These are phyloP conservation scores for Alloteropsis semialata DNA, from an alignment of 176 grass and related monocot genomes.

Conservation along the genomic window DNA sequence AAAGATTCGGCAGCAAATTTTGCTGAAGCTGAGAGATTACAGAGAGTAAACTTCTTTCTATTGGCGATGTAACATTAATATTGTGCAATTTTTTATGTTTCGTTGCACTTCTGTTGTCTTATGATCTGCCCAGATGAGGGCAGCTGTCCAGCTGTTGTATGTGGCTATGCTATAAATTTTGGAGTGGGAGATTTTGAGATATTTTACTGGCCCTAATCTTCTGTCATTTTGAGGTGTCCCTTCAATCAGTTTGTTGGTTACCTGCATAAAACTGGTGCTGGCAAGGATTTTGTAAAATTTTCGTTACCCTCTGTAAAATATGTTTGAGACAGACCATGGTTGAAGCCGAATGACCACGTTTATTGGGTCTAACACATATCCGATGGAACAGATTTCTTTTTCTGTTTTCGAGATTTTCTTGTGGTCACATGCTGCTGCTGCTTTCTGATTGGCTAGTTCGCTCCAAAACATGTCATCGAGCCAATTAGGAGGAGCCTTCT, in stretches of 20 bases:
- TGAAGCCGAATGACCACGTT: background rate
- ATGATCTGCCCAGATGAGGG: slow-evolving; percentile 20
- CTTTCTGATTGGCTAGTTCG: slow-evolving; percentile 21
- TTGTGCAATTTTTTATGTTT: slow-evolving; percentile 3
- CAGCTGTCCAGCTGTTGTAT: slow-evolving; percentile 20
- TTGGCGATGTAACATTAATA: slow-evolving; percentile 25
- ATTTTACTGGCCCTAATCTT: background rate
- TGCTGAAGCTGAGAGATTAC: background rate
- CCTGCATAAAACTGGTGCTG: background rate
- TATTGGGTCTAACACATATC: background rate
- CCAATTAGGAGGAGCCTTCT: slow-evolving; percentile 23
- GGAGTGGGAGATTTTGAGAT: background rate
- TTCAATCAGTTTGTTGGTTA: background rate
- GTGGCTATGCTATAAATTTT: background rate
- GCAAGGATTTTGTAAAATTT: background rate
- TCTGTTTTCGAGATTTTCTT: background rate
- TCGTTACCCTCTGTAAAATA: background rate
- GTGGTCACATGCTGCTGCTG: background rate
- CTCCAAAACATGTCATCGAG: slow-evolving; percentile 25
- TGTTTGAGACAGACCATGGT: background rate
- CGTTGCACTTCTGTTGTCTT: background rate
- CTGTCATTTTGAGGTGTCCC: background rate
- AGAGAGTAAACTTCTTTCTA: background rate
- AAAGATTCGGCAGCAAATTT: slow-evolving; percentile 19
- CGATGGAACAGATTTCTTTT: background rate